Conservation (phyloP, 306 rosid genomes). For the Vigna reflexopilosa region DNA sequence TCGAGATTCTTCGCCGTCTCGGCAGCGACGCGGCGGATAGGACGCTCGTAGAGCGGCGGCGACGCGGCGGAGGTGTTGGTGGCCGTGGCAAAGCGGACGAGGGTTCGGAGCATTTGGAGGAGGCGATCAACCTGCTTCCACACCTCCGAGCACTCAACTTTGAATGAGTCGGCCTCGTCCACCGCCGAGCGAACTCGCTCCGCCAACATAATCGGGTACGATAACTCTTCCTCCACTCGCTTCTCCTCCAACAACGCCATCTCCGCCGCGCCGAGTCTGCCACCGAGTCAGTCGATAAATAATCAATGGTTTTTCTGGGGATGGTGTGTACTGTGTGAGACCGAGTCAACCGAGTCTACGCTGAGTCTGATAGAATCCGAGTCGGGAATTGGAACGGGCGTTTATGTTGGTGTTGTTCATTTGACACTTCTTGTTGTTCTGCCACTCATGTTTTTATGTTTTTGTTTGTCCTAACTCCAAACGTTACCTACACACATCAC, state of each 20-base stretch:
- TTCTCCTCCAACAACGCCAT: slow-evolving; percentile 66
- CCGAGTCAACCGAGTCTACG: slow-evolving; percentile 45
- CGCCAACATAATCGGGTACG: slow-evolving; percentile 68
- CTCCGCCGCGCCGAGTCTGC: slow-evolving; percentile 27
- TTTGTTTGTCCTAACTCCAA: slow-evolving; percentile 16
- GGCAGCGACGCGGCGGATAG: slow-evolving; percentile 63
- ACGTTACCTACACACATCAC: slow-evolving; percentile 2
- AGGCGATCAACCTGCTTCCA: slow-evolving; percentile 69
- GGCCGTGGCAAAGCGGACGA: slow-evolving; percentile 64
- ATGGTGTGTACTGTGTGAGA: background rate
- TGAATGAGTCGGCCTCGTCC: slow-evolving; percentile 64
- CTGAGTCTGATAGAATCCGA: slow-evolving; percentile 45
- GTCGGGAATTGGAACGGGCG: slow-evolving; percentile 30
- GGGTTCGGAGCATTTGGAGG: slow-evolving; percentile 68
- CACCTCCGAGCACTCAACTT: slow-evolving; percentile 68
- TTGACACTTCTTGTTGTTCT: slow-evolving; percentile 7
- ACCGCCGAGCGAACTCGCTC: slow-evolving; percentile 70
- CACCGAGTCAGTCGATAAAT: background rate
- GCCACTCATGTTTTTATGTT: slow-evolving; percentile 53
- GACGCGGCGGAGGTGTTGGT: slow-evolving; percentile 51
- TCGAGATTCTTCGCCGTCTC: slow-evolving; percentile 68
- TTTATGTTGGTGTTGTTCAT: background rate
- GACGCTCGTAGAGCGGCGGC: slow-evolving; percentile 67
- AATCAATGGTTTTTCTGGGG: background rate
- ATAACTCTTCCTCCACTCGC: slow-evolving; percentile 66